phyloP scores from a whole-genome alignment of 345 rosid genomes.

The Isatis tinctoria region DNA sequence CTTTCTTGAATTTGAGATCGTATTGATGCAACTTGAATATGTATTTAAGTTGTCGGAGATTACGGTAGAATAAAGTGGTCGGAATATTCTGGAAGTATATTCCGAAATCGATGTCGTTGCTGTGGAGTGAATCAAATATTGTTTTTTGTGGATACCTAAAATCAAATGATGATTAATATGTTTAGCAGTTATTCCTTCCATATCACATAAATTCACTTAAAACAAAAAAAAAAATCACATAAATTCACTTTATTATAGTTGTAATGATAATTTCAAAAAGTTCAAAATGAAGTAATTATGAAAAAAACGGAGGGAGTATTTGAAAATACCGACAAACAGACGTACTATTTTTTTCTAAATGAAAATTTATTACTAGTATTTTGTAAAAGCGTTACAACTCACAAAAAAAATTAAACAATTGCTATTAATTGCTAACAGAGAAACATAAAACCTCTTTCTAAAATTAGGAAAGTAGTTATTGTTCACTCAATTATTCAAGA shows the following conservation, averaged over 20 bases:
- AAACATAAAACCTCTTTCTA: background rate
- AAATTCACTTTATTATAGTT: background rate
- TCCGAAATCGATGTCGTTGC: conserved; percentile 60
- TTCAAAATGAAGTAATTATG: too few relatives aligned
- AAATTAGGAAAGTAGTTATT: background rate
- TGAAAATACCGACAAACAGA: too few relatives aligned
- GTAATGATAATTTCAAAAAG: background rate
- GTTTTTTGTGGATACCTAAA: conserved; percentile 70
- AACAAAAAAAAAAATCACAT: too few relatives aligned
- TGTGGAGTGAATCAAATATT: conserved; percentile 82
- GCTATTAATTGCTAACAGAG: background rate
- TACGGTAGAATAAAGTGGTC: conserved; percentile 76
- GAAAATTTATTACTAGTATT: too few relatives aligned
- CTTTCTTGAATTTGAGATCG: conserved; percentile 57
- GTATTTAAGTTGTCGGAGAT: conserved; percentile 79
- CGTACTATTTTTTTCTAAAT: too few relatives aligned
- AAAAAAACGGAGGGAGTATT: too few relatives aligned
- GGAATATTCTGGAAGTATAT: conserved; percentile 82
- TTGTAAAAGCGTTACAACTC: background rate
- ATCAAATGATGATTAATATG: background rate
- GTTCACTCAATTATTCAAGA: background rate
- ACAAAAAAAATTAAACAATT: background rate
- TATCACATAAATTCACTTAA: background rate
- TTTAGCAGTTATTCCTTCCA: background rate
- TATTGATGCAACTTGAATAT: conserved; percentile 63